A percentile compares a stretch with the other conserved stretches of the same genome.
phyloP scores from a whole-genome alignment of 2,329 filamentous ascomycete genomes.

The Lachnellula occidentalis region DNA sequence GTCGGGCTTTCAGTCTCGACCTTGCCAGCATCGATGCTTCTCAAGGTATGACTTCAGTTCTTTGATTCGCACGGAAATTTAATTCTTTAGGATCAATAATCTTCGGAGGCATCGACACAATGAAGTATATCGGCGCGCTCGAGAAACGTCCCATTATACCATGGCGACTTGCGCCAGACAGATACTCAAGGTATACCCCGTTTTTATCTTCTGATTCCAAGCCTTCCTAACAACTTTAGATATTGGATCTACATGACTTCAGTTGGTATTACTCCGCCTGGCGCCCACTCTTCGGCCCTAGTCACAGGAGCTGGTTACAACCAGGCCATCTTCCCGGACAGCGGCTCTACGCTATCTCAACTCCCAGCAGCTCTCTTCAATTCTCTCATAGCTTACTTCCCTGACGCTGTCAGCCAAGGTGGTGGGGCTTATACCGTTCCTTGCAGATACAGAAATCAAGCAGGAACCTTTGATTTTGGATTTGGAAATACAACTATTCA shows the following conservation, averaged over 20 bases:
- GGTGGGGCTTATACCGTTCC: constrained; percentile 12
- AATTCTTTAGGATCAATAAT: constrained; percentile 14
- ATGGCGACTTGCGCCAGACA: constrained; percentile 1
- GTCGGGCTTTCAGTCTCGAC: constrained; percentile 16
- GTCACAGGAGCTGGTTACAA: neutral
- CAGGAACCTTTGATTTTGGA: constrained; percentile 12
- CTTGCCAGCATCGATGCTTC: constrained; percentile 11
- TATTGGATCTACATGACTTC: constrained; percentile 21
- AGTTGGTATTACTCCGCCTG: constrained; percentile 8
- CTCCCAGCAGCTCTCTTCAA: constrained; percentile 11
- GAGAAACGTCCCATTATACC: constrained; percentile 16
- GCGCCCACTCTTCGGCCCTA: neutral
- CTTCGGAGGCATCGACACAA: constrained; percentile 21
- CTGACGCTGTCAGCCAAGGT: constrained; percentile 7
- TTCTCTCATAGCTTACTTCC: constrained; percentile 10
- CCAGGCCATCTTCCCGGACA: constrained; percentile 14
- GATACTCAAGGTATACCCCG: constrained; percentile 3
- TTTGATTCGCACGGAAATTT: neutral
- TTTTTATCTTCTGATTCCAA: neutral
- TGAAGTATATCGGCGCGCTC: constrained; percentile 15
- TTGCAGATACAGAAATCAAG: constrained; percentile 1
- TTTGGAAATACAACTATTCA: constrained; percentile 14
- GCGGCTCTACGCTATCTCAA: constrained; percentile 11
- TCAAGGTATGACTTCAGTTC: constrained; percentile 4
- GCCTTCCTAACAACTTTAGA: constrained; percentile 1